phyloP scores from a whole-genome alignment of 495 filamentous ascomycete genomes.

The Neurospora sp. region DNA sequence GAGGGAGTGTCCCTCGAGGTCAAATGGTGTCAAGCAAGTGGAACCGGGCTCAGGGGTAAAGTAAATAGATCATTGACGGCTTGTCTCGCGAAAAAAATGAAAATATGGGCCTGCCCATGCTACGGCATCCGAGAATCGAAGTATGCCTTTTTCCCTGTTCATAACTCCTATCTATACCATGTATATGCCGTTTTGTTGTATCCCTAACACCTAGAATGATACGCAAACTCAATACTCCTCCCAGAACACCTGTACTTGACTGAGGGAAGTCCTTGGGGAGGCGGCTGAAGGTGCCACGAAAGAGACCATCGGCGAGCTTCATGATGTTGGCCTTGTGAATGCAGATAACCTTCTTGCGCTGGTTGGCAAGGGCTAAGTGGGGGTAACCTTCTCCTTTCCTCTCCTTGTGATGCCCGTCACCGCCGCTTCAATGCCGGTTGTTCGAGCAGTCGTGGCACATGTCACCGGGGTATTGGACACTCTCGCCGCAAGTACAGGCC shows the following conservation, averaged over 20 bases:
- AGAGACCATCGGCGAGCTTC: slow-evolving; percentile 97
- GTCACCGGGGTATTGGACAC: background rate
- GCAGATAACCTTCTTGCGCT: slow-evolving; percentile 70
- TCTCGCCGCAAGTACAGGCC: background rate
- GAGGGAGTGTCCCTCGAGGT: background rate
- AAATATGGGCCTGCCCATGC: background rate
- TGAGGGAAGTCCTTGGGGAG: slow-evolving; percentile 89
- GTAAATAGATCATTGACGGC: background rate
- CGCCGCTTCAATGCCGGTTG: background rate
- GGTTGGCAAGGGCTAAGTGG: no score
- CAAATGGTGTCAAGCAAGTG: background rate
- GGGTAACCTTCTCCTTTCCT: background rate
- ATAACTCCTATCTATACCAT: background rate
- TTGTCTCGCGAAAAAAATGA: background rate
- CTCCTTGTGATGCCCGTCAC: background rate
- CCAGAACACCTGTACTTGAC: slow-evolving; percentile 51
- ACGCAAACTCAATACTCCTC: background rate
- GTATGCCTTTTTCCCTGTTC: background rate
- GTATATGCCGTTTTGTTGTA: background rate
- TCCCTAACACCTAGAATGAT: background rate
- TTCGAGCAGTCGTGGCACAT: background rate
- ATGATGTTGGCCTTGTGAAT: slow-evolving; percentile 99
- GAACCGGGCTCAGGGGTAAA: background rate
- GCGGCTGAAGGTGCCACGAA: slow-evolving; percentile 91
- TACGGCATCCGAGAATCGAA: background rate